Evolutionary conservation across 176 grass and related monocot species (phyloP), one percentile per base, ranked within the genome.

Genomic region (Oryza longistaminata): DNA sequence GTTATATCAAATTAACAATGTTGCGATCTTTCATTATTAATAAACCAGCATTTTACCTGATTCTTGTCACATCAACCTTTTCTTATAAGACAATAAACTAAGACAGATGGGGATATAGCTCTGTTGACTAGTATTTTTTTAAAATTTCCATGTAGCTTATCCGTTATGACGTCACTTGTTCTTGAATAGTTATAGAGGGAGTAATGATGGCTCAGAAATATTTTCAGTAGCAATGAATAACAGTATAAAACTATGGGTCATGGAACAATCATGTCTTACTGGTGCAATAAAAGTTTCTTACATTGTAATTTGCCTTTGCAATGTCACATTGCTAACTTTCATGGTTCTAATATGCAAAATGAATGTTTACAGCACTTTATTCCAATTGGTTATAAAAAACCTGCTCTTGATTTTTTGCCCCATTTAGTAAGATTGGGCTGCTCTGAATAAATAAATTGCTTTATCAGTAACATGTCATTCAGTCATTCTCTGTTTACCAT

Each of bases 351-450:
- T 35, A 62, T 61, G 17, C 12, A 60, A 82, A 60, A 39, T 81
- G 31, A 68, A 15, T 81, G 7, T 17, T 74, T 42, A 43, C 29
- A 68, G 17, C 62, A 82, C 48, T 76, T 75, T 5, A 75, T 81
- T 82, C 52, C 78, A 62, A 26, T 75, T 60, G 53, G 64, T 26
- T 75, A 60, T 77, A 1, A 60, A 77, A 70, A 9, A 44, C 10
- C 27, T 64, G 14, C 0, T 17, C 45, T 19, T 52, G 34, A 40
- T 52, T 64, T 73, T n/a, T 49, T 49, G 39, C 13, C 58, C n/a
- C 31, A 35, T 40, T 73, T 85, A 80, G 84, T 33, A 68, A 68
- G 70, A 74, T 81, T 68, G 70, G 64, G 11, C 64, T 70, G 13
- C 79, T 62, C 37, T 27, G 3, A 13, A 71, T 22, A 70, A 82